Conservation (phyloP, 2,329 filamentous ascomycete genomes). For the Hypomyces rosellus region DNA sequence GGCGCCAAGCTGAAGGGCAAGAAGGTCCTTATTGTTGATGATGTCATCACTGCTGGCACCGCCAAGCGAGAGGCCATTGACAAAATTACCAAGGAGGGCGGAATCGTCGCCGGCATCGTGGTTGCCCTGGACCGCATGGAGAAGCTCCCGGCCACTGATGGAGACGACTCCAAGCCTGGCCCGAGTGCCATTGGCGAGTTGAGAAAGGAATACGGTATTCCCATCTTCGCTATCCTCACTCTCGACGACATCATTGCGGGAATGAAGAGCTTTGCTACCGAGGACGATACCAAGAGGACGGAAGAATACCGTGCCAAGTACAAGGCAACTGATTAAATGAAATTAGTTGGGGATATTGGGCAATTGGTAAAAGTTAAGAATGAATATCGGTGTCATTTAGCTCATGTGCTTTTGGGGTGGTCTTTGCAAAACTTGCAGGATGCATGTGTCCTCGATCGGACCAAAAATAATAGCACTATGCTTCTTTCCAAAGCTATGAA, state of each 20-base stretch:
- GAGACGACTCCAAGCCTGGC: constrained; percentile 61
- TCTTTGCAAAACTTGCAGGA: too few species aligned
- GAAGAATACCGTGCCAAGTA: constrained; percentile 67
- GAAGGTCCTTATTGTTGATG: constrained; percentile 84
- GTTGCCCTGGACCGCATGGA: constrained; percentile 85
- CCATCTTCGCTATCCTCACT: constrained; percentile 76
- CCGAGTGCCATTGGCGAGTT: constrained; percentile 83
- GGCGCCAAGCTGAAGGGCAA: constrained; percentile 80
- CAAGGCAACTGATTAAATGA: constrained; percentile 48
- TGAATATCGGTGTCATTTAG: background rate
- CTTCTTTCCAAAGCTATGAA: too few species aligned
- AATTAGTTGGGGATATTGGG: background rate
- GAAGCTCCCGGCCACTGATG: constrained; percentile 61
- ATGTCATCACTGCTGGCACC: constrained; percentile 93
- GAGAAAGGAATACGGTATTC: constrained; percentile 74
- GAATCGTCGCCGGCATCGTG: constrained; percentile 77
- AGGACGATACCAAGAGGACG: constrained; percentile 58
- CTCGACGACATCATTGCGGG: constrained; percentile 76
- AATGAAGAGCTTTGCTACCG: constrained; percentile 54
- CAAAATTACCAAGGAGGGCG: constrained; percentile 82
- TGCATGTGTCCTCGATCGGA: too few species aligned
- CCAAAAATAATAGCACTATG: too few species aligned
- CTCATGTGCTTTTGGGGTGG: too few species aligned
- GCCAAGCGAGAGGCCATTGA: constrained; percentile 88
- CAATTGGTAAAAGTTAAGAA: background rate